Base-by-base conservation (phyloP, 1,139 yeast genomes). In the Nakaseomyces nivariensis region DNA sequence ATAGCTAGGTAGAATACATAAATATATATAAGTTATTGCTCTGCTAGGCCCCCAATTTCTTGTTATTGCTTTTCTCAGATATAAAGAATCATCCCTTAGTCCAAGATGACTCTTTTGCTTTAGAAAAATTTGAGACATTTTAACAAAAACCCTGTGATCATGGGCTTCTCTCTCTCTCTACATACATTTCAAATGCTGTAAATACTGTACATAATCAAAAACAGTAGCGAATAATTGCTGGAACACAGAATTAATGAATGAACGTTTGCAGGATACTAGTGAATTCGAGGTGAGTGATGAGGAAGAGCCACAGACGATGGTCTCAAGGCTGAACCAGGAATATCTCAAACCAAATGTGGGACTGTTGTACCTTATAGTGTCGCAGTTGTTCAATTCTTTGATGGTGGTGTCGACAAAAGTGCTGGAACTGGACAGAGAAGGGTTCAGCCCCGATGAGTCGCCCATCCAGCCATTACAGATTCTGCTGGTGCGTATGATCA, bases 401-500 rank as follows among this genome's bases (percentile, higher is more conserved):
- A 85, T 85, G 94, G 76, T 82, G 6, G 74, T 82, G 27, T 73
- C 85, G 13, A 81, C 90, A 57, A 81, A 85, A 60, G 64, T 85
- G 31, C 67, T 85, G 48, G 83, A 79, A 50, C 78, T 85, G 1
- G 85, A 83, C 56, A 71, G 58, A 34, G 53, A 51, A 9, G 49
- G 52, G 5, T 54, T 51, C 17, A 25, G 8, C 22, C 37, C 38
- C 2, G 61, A 57, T 5, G 56, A 52, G 33, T 51, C 51, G 13
- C 48, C 49, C 38, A 76, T 86, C 56, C 82, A 84, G 60, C 94
- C 96, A 0, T 67, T 85, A 37, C 95, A 87, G 66, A 83, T 87
- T 49, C 70, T 89, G 43, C 78, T 85, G 59, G 80, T 78, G 5
- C 74, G 97, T 50, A 88, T 88, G 96, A 52, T 70, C 32, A 76